Base-by-base conservation (phyloP, 2,329 filamentous ascomycete species). In the Pyrenophora seminiperda region DNA sequence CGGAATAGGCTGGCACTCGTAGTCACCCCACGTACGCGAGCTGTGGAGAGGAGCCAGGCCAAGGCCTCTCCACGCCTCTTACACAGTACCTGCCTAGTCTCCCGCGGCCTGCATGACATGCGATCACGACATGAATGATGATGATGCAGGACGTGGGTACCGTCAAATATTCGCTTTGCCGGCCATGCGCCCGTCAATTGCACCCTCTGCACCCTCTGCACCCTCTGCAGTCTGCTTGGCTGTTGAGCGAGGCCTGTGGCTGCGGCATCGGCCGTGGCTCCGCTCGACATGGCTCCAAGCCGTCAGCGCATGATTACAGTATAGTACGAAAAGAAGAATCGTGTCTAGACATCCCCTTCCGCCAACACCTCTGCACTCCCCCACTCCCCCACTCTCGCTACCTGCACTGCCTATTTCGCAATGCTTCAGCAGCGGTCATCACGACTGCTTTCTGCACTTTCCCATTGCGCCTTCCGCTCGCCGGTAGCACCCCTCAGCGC, bases 391-490 rank as follows among this genome's bases (percentile, higher is more conserved):
- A 22, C 51, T 37, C 39, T 51, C 46, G 41, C 53, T 29, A 39
- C 42, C 32, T 51, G 47, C 47, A 53, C 24, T 38, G 42, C 34
- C 42, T 27, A 50, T 31, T 46, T 34, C 61, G 68, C 61, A 59
- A 75, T 74, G 71, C 63, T 75, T 30, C 70, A 70, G 55, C 68
- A 65, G 47, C 64, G 65, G 58, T 70, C 72, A 49, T 61, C 59
- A 17, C 63, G 65, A 38, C 47, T 72, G 58, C 58, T 72, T 67
- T 66, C 70, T 33, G 68, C 63, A 39, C 52, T 68, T 9, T 63
- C 62, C 50, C 57, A 63, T 57, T 61, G 61, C 50, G 60, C 58
- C 48, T 55, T 54, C 46, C 68, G 66, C 55, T 52, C 61, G 37
- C 49, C 60, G 36, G 64, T 58, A 44, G 56, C 65, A 41, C 60